Conservation (phyloP, 1,139 yeast genomes). For the Wickerhamomyces sp. region DNA sequence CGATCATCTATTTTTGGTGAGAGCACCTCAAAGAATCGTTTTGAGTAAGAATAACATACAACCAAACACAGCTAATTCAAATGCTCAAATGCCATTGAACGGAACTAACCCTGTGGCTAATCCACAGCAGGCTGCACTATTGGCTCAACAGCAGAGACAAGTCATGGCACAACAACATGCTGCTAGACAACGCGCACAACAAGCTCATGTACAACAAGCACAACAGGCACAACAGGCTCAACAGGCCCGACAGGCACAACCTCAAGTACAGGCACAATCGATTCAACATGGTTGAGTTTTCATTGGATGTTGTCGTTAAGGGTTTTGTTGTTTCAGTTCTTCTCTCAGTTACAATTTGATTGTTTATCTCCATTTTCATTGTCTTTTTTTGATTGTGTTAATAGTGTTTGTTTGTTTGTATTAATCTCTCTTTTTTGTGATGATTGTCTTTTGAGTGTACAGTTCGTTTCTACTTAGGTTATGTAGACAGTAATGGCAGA, state of each 20-base stretch:
- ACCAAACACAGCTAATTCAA: constrained; percentile 12
- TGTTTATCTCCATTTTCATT: too few relatives aligned
- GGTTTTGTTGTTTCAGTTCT: not conserved
- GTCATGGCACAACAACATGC: constrained; percentile 1
- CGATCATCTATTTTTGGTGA: constrained; percentile 53
- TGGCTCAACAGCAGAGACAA: constrained; percentile 6
- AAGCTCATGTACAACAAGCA: constrained; percentile 9
- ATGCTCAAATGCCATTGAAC: not conserved
- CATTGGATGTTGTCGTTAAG: not conserved
- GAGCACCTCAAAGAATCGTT: constrained; percentile 50
- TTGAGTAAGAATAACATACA: constrained; percentile 14
- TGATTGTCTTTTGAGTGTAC: too few relatives aligned
- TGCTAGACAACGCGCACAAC: constrained; percentile 5
- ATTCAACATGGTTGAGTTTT: not conserved
- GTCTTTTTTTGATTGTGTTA: too few relatives aligned
- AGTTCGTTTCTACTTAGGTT: too few relatives aligned
- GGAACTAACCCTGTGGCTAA: not conserved
- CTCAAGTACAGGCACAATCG: constrained; percentile 7
- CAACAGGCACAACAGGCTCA: constrained; percentile 26
- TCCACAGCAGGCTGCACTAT: constrained; percentile 1
- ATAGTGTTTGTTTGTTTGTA: too few relatives aligned
- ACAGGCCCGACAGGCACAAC: too few relatives aligned
- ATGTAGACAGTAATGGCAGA: too few relatives aligned
- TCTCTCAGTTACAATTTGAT: too few relatives aligned
- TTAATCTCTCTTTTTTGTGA: too few relatives aligned